Base-by-base conservation (phyloP, 176 grass and related monocot genomes). In the Urochloa ruziziensis region DNA sequence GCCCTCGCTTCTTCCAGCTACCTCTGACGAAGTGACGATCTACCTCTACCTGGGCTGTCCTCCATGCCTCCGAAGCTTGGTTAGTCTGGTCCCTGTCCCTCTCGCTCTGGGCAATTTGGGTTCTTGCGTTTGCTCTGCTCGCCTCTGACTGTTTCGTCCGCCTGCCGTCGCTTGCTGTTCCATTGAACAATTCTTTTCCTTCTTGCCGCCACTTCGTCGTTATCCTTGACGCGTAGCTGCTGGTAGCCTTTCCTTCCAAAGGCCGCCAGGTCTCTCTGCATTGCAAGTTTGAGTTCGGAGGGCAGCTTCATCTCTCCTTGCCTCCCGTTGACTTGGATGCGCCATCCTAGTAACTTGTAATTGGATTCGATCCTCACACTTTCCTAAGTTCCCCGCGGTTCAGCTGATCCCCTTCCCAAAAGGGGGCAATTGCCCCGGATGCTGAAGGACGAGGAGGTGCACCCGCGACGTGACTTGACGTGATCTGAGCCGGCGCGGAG, bases 101-200 rank as follows among this genome's bases (percentile, higher is more conserved):
- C 32, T 51, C 51, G 82, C 57, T 34, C 43, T 77, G 63, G 1
- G 7, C 83, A n/a, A 48, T 56, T 81, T 62, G 32, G 69, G 10
- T 61, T 44, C 42, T 44, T 70, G 39, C 39, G 10, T 48, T 73
- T 15, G 13, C 28, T 75, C 8, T 40, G 43, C 43, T 46, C 43
- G 10, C 10, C 36, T 49, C 71, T 86, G 88, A 90, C 88, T 24
- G 57, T n/a, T 75, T 79, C 82, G 42, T 62, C 24, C 61, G 67
- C 67, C 58, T 58, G 47, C 67, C 21, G 72, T 17, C 29, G 32
- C 39, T 57, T 24, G 18, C 6, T 42, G 67, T 53, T 73, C 6
- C 67, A 77, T 83, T 77, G 42, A 81, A 65, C 68, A 62, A 48
- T 83, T 83, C 53, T 24, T 6, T 35, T 17, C 4, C 48, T 53